Percentiles rank a stretch among this genome's conserved stretches.
Conservation (phyloP, 116 monocot genomes). For the Phalaenopsis hybrid region DNA sequence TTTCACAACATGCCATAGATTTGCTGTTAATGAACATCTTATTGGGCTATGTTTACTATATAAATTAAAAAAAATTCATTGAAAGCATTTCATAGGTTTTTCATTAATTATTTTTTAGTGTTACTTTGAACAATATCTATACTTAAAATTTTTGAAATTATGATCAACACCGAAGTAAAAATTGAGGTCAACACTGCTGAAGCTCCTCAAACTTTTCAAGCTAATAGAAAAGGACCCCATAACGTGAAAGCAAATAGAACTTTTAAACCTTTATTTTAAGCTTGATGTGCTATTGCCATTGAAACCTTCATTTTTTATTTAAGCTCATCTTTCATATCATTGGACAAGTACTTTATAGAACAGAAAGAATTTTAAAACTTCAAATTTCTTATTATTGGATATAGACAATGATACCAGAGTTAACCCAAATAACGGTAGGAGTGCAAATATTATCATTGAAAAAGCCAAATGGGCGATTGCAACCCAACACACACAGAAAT, state of each 20-base stretch:
- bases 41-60: neutral
- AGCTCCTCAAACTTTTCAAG: neutral
- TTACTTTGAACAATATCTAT: neutral
- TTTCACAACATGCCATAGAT: neutral
- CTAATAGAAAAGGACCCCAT: neutral
- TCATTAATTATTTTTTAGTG: neutral
- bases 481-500: too few species aligned
- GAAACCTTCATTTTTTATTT: neutral
- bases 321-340: neutral
- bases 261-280: neutral
- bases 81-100: neutral
- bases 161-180: neutral
- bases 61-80: neutral
- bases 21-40: neutral
- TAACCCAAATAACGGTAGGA: too few species aligned
- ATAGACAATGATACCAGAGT: too few species aligned
- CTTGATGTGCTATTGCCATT: neutral
- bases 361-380: neutral
- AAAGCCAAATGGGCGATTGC: too few species aligned
- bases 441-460: too few species aligned
- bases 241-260: neutral
- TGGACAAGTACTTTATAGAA: neutral
- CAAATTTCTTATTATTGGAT: neutral
- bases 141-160: neutral
- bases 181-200: neutral